Evolutionary conservation across 2,329 filamentous ascomycete species (phyloP), one percentile per base, ranked within the genome.

Genomic region (Talaromyces sp.): DNA sequence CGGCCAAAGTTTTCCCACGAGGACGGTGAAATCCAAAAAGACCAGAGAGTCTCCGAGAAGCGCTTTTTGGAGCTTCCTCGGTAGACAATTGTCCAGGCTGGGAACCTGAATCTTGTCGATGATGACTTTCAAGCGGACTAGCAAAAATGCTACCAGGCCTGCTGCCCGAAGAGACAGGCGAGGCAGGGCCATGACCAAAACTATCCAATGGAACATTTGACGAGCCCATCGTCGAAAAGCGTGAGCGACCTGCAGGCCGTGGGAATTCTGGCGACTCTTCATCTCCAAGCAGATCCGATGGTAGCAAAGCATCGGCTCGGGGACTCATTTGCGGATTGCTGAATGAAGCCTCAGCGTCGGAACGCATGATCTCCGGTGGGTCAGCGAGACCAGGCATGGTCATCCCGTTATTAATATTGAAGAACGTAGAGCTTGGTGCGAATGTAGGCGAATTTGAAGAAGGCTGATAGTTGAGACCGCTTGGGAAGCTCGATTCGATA

Each of bases 341-440:
- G 32, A 81, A 81, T 52, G 84, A 65, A 17, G 72, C 70, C 39
- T 86, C 84, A 3, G 79, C 70, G 24, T 86, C 83, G 14, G 78
- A 75, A 24, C 80, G 68, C 56, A 69, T 63, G 13, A 66, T 60
- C 22, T 71, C 68, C 2, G 75, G 62, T 20, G 73, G 71, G 39
- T 77, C 73, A 5, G 70, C 64, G 17, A 75, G 70, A 52, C 70
- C 65, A 5, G 77, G 71, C n/a, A 84, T 64, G 3, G 82, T 80
- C 81, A 85, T 86, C 52, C 84, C 84, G 58, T 86, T 86, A 45
- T 80, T 81, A 40, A 83, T 79, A 57, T 86, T 86, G 70, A 86
- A 84, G 58, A 85, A 85, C 0, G 82, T 77, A 4, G 80, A 71
- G 17, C 73, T 70, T 11, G 76, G 72, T 1, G 76, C 67, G 52